Evolutionary conservation across 768 basidiomycete genomes (phyloP), one percentile per base, ranked within the genome.

Genomic region (Rhizopogon salebrosus): DNA sequence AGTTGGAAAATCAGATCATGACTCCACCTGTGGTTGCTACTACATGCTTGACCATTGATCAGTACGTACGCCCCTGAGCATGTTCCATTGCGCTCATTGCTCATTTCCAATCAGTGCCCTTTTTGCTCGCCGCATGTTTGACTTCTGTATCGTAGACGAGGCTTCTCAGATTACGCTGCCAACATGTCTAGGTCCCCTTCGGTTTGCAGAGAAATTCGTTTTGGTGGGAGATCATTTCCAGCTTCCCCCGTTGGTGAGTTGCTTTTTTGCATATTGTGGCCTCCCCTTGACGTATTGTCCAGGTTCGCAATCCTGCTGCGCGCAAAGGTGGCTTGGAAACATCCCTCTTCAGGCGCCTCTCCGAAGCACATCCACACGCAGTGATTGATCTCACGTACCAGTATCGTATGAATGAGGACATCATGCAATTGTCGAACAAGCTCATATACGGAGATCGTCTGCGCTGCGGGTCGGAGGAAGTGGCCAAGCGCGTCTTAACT

Each of bases 171-270:
- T 98, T 57, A 98, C 97, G 0, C 70, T 98, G 1, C 97, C 97
- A 0, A 95, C 94, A 0, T 98, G 93, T 62, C 75, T 98, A 1
- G 97, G 97, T 5, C 97, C 97, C 0, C 72, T 98, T 3, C 84
- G 94, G 1, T 91, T 87, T 61, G 93, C 95, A 2, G 80, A 93
- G 48, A 91, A 79, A 38, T 99, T 98, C 58, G 82, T 98, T 4
- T 84, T 98, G 11, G 95, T 98, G 16, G 97, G 97, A 6, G 97
- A 98, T 64, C 97, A 99, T 70, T 92, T 88, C 72, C 97, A 99
- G 62, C 82, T 99, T 2, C 95, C 95, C 9, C 97, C 97, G 0
- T 78, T 98, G 37, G 95, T 95, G 60, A 53, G 79, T 59, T 2
- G 20, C 29, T 24, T 16, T 36, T 38, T 29, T 38, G 1, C 18